phyloP scores from a whole-genome alignment of 768 basidiomycete genomes.

The Pleurotus tuber-regium region DNA sequence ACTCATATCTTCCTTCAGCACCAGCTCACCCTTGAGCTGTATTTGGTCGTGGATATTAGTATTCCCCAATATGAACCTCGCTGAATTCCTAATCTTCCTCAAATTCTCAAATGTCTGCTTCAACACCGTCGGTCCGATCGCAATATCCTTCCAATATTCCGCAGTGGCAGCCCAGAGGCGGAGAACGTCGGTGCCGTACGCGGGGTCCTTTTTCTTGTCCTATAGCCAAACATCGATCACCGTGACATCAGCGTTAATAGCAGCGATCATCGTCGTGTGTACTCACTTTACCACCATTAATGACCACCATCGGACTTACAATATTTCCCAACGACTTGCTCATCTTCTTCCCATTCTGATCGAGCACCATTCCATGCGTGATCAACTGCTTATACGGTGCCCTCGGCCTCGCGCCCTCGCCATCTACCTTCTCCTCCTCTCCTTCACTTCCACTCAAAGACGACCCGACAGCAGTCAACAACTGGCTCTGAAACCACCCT shows the following conservation, averaged over 20 bases:
- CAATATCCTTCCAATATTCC: constrained; percentile 87
- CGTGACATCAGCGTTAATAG: constrained; percentile 9
- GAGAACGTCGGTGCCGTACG: constrained; percentile 83
- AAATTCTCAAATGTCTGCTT: constrained; percentile 72
- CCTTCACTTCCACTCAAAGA: constrained; percentile 26
- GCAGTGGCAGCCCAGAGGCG: constrained; percentile 91
- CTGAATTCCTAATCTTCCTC: constrained; percentile 83
- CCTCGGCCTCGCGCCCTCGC: constrained; percentile 22
- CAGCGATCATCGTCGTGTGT: not conserved
- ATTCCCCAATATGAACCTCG: constrained; percentile 85
- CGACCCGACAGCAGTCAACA: constrained; percentile 76
- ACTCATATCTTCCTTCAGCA: constrained; percentile 49
- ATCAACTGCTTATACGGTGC: constrained; percentile 74
- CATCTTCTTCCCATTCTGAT: constrained; percentile 91
- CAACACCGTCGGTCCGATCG: constrained; percentile 77
- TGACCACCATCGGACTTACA: constrained; percentile 76
- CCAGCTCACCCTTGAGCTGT: constrained; percentile 31
- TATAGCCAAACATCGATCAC: constrained; percentile 22
- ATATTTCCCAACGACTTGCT: constrained; percentile 97
- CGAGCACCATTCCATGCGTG: constrained; percentile 96
- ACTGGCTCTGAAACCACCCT: constrained; percentile 97
- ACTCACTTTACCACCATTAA: constrained; percentile 73
- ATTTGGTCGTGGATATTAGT: constrained; percentile 31
- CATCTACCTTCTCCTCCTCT: too few species aligned
- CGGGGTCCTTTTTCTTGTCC: constrained; percentile 70